Conservation (phyloP, 2,329 filamentous ascomycete species). For the Metarhizium anisopliae region DNA sequence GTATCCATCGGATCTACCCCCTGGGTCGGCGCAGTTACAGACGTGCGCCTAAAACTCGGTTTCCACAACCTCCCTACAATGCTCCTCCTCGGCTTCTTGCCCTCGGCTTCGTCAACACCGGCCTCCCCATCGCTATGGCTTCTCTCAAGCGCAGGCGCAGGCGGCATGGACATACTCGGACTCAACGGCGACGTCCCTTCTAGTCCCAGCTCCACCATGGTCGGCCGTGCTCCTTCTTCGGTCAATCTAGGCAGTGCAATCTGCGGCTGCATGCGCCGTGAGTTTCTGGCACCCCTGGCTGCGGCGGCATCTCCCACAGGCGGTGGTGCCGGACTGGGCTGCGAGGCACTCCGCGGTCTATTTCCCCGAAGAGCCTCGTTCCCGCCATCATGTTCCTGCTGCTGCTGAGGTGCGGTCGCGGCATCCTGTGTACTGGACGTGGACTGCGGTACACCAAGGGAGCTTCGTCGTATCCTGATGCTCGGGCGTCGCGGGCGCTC, state of each 20-base stretch:
- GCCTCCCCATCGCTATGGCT: constrained; percentile 1
- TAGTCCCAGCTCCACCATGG: constrained; percentile 23
- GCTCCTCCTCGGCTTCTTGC: neutral
- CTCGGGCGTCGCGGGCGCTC: constrained; percentile 12
- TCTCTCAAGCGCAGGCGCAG: constrained; percentile 2
- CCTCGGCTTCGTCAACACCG: neutral
- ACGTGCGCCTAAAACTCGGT: constrained; percentile 2
- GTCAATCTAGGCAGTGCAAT: constrained; percentile 28
- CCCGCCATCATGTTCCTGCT: neutral
- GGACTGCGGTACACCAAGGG: neutral
- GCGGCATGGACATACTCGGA: constrained; percentile 18
- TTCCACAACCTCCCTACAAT: constrained; percentile 5
- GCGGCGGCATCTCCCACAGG: constrained; percentile 9
- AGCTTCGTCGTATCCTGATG: constrained; percentile 14
- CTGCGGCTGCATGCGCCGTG: constrained; percentile 22
- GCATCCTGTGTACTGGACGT: neutral
- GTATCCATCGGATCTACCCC: constrained; percentile 11
- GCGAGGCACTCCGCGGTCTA: constrained; percentile 27
- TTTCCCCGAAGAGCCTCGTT: neutral
- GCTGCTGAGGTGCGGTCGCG: neutral
- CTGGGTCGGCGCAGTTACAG: neutral
- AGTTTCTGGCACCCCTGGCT: constrained; percentile 17
- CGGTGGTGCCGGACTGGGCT: constrained; percentile 19
- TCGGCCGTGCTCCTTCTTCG: constrained; percentile 28
- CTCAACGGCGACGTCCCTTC: constrained; percentile 12